A percentile compares a stretch with the other conserved stretches of the same genome.
phyloP scores from a whole-genome alignment of 345 rosid species.

The Gossypium anomalum region DNA sequence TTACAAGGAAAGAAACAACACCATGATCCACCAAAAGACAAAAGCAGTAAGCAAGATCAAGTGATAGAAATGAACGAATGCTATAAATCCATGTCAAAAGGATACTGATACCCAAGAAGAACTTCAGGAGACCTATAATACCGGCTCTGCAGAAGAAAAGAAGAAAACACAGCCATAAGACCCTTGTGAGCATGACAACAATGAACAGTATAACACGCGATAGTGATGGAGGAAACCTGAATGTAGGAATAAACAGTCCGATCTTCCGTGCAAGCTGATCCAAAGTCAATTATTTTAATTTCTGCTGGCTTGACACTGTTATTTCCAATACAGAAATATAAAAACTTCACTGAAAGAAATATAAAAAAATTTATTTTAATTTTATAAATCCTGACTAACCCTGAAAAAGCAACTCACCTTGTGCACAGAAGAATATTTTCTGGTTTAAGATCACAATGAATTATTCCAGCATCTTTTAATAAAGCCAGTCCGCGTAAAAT shows the following conservation, averaged over 20 bases:
- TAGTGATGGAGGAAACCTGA: slow-evolving; percentile 54
- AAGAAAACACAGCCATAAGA: slow-evolving; percentile 19
- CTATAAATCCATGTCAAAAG: slow-evolving; percentile 28
- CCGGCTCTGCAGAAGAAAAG: slow-evolving; percentile 79
- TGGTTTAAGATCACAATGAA: slow-evolving; percentile 98
- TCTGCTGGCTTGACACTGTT: slow-evolving; percentile 88
- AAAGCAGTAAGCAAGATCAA: not conserved
- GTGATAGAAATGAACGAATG: slow-evolving; percentile 1
- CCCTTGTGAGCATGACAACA: slow-evolving; percentile 14
- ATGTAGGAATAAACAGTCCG: slow-evolving; percentile 97
- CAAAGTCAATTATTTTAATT: slow-evolving; percentile 96
- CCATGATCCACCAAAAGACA: not conserved
- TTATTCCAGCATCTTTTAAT: slow-evolving; percentile 91
- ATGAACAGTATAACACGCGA: not conserved
- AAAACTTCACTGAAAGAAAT: slow-evolving; percentile 13
- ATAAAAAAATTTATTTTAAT: not conserved
- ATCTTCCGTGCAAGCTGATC: slow-evolving; percentile 98
- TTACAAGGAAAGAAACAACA: not conserved
- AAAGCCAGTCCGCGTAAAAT: slow-evolving; percentile 85
- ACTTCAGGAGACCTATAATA: slow-evolving; percentile 99
- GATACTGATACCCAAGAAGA: slow-evolving; percentile 98
- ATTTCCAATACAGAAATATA: slow-evolving; percentile 26
- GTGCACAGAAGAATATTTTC: slow-evolving; percentile 94
- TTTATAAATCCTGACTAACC: slow-evolving; percentile 12
- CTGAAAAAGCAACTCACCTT: slow-evolving; percentile 50